A percentile compares a stretch with the other conserved stretches of the same genome.
phyloP scores from a whole-genome alignment of 345 rosid genomes.

The Toxicodendron radicans region DNA sequence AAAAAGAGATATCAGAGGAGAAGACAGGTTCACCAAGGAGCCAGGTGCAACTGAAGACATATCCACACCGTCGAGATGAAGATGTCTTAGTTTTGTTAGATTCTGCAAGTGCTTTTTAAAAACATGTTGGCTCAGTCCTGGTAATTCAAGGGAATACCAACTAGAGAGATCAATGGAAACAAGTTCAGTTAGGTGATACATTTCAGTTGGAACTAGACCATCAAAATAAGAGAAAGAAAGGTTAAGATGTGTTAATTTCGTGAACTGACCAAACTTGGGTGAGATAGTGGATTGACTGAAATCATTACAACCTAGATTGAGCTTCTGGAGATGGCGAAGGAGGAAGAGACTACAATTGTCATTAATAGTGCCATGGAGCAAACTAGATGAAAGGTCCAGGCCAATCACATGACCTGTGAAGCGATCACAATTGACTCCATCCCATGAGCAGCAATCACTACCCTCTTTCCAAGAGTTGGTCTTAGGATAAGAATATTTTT shows the following conservation, averaged over 20 bases:
- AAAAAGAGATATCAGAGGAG: slow-evolving; percentile 10
- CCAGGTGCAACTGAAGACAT: not conserved
- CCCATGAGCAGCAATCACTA: slow-evolving; percentile 33
- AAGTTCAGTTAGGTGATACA: slow-evolving; percentile 15
- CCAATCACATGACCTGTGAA: slow-evolving; percentile 23
- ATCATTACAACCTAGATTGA: slow-evolving; percentile 29
- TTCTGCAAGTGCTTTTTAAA: slow-evolving; percentile 11
- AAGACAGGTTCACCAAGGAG: slow-evolving; percentile 17
- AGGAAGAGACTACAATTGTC: slow-evolving; percentile 25
- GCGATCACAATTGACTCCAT: slow-evolving; percentile 28
- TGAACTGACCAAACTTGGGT: slow-evolving; percentile 7
- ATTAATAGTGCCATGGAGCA: slow-evolving; percentile 2
- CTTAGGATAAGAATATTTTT: not conserved
- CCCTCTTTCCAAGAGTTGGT: slow-evolving; percentile 24
- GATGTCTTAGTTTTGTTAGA: slow-evolving; percentile 7
- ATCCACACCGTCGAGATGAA: not conserved
- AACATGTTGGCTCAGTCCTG: not conserved
- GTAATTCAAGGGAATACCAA: not conserved
- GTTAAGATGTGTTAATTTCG: slow-evolving; percentile 14
- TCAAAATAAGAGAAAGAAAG: not conserved
- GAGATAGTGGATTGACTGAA: slow-evolving; percentile 9
- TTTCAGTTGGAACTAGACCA: slow-evolving; percentile 9
- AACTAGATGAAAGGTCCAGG: slow-evolving; percentile 18
- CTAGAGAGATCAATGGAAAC: slow-evolving; percentile 23
- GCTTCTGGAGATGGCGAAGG: slow-evolving; percentile 22